These are phyloP conservation scores for Daldinia grandis DNA, from an alignment of 495 filamentous ascomycete genomes.

Conservation along the genomic window DNA sequence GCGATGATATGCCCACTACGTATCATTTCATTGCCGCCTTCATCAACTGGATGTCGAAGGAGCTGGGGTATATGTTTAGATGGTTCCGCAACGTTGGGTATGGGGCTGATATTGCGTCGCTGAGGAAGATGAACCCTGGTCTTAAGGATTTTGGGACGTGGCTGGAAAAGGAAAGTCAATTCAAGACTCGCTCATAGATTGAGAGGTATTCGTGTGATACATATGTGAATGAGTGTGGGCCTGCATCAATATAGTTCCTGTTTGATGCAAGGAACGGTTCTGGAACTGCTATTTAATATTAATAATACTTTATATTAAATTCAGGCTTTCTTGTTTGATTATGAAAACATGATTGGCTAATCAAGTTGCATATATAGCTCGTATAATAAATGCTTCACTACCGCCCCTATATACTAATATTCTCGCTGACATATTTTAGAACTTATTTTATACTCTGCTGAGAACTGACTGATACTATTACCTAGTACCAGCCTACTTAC, in stretches of 20 bases:
- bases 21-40: conserved; percentile 46
- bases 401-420: too few relatives aligned
- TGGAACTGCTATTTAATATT: neutral
- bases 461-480: too few relatives aligned
- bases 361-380: too few relatives aligned
- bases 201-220: neutral
- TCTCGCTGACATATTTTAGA: too few relatives aligned
- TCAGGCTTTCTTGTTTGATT: too few relatives aligned
- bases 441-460: too few relatives aligned
- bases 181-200: conserved; percentile 26
- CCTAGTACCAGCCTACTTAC: too few relatives aligned
- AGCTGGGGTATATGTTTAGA: conserved; percentile 65
- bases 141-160: conserved; percentile 65
- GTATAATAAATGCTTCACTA: too few relatives aligned
- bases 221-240: neutral
- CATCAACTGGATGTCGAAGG: conserved; percentile 56
- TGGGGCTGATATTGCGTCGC: conserved; percentile 58
- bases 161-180: conserved; percentile 63
- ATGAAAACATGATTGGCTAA: too few relatives aligned
- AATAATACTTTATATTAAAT: neutral
- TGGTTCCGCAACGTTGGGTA: conserved; percentile 68
- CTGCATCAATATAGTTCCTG: neutral
- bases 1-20: conserved; percentile 54
- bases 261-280: neutral
- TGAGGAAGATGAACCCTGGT: conserved; percentile 60